These are phyloP conservation scores for Panicum hallii DNA, from an alignment of 202 grass and related monocot genomes.

Conservation along the genomic window DNA sequence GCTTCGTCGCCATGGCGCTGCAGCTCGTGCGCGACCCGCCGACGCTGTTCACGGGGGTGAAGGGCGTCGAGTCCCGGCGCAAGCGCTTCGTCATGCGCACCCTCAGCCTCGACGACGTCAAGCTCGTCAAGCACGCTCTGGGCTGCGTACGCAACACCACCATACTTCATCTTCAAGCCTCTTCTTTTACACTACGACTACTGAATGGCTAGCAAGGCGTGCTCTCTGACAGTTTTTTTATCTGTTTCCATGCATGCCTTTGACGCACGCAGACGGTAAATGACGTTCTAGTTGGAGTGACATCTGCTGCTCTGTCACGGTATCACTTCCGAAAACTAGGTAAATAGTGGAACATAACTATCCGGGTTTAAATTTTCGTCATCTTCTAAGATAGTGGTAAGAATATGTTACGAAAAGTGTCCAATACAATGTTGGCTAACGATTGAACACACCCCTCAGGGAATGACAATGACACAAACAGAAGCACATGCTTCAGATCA, in stretches of 20 bases:
- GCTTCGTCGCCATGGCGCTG: not conserved
- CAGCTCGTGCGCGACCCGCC: constrained; percentile 15
- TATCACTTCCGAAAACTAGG: constrained; percentile 3
- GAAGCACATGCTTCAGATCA: not conserved
- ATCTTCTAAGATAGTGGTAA: too few species aligned
- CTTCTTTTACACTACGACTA: not conserved
- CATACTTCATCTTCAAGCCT: too few species aligned
- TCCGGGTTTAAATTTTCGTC: too few species aligned
- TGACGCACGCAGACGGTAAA: not conserved
- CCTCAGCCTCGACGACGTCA: too few species aligned
- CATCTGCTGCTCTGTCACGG: not conserved
- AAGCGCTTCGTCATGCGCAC: too few species aligned
- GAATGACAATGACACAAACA: not conserved
- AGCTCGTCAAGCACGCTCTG: not conserved
- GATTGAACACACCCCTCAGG: not conserved
- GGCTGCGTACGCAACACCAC: not conserved
- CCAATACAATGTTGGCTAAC: too few species aligned
- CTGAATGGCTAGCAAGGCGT: too few species aligned
- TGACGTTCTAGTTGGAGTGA: not conserved
- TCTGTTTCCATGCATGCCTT: too few species aligned
- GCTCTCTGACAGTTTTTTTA: too few species aligned
- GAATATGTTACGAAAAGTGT: too few species aligned
- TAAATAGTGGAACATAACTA: not conserved
- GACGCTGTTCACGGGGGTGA: not conserved
- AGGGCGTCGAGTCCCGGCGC: not conserved